A percentile compares a stretch with the other conserved stretches of the same genome.
These are phyloP conservation scores for Phytophthora sp. DNA, from an alignment of 352 stramenopile genomes.

Conservation along the genomic window DNA sequence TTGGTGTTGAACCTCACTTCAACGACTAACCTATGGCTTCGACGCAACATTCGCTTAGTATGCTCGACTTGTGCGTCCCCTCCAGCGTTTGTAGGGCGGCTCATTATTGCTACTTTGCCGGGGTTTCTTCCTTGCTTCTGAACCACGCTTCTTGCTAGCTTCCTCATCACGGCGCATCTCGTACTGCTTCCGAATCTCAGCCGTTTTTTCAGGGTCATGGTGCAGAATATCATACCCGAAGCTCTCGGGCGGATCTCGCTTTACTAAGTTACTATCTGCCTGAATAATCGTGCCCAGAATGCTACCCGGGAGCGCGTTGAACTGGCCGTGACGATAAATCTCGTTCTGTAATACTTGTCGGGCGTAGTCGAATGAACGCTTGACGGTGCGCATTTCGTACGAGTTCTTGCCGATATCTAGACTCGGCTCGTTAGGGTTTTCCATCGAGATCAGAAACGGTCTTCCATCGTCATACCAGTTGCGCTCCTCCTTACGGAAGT, in stretches of 20 bases:
- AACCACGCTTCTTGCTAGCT: constrained; percentile 50
- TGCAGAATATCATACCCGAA: constrained; percentile 80
- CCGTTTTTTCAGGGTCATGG: constrained; percentile 75
- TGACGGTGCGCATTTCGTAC: constrained; percentile 92
- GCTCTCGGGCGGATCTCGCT: constrained; percentile 50
- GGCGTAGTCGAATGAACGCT: constrained; percentile 91
- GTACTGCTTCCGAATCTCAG: constrained; percentile 64
- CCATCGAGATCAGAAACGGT: constrained; percentile 90
- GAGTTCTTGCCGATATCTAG: constrained; percentile 93
- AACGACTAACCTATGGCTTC: constrained; percentile 20
- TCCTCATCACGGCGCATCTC: constrained; percentile 69
- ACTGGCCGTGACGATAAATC: constrained; percentile 70
- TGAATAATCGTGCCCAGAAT: constrained; percentile 83
- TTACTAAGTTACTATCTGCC: constrained; percentile 66
- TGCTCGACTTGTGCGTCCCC: constrained; percentile 45
- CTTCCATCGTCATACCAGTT: constrained; percentile 72
- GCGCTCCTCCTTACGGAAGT: constrained; percentile 92
- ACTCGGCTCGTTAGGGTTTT: constrained; percentile 94
- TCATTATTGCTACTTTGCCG: constrained; percentile 38
- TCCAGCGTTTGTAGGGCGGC: constrained; percentile 68
- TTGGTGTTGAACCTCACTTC: constrained; percentile 21
- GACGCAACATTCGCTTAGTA: constrained; percentile 25
- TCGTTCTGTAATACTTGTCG: constrained; percentile 76
- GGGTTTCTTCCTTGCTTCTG: constrained; percentile 23
- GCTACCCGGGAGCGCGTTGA: constrained; percentile 64